Conservation (phyloP, 371 early-diverging fungal species). For the Mortierella sp. region DNA sequence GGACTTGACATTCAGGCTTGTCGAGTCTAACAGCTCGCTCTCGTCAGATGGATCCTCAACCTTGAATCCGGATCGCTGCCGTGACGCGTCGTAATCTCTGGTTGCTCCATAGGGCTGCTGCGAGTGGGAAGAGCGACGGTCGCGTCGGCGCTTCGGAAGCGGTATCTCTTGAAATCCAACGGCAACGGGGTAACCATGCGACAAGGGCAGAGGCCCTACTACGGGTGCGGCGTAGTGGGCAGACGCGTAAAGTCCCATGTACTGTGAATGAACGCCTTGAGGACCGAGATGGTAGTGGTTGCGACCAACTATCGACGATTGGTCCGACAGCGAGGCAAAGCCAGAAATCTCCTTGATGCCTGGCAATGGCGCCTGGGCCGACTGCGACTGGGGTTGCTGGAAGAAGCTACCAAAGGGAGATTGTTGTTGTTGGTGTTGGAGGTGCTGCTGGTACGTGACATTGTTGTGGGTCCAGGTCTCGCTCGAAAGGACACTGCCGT, state of each 20-base stretch:
- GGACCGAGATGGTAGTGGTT: neutral
- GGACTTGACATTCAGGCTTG: neutral
- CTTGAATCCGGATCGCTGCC: neutral
- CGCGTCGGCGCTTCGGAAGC: neutral
- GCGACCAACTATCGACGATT: neutral
- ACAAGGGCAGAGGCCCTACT: neutral
- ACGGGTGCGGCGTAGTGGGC: neutral
- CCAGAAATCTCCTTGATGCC: neutral
- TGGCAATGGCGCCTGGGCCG: neutral
- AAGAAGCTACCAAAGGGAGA: neutral
- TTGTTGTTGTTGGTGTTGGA: neutral
- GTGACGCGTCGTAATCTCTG: neutral
- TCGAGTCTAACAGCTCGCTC: neutral
- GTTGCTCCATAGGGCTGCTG: neutral
- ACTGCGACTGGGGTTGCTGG: neutral
- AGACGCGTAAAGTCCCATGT: neutral
- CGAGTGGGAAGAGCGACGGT: neutral
- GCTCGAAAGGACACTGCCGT: neutral
- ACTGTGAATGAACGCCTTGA: neutral
- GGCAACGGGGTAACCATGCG: neutral
- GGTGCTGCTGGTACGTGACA: neutral
- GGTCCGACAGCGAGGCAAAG: neutral
- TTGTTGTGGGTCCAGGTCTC: neutral
- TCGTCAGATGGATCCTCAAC: neutral
- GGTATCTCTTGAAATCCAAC: neutral